A percentile compares a stretch with the other conserved stretches of the same genome.
Conservation (phyloP, 2,329 filamentous ascomycete species). For the Fusarium sp. region DNA sequence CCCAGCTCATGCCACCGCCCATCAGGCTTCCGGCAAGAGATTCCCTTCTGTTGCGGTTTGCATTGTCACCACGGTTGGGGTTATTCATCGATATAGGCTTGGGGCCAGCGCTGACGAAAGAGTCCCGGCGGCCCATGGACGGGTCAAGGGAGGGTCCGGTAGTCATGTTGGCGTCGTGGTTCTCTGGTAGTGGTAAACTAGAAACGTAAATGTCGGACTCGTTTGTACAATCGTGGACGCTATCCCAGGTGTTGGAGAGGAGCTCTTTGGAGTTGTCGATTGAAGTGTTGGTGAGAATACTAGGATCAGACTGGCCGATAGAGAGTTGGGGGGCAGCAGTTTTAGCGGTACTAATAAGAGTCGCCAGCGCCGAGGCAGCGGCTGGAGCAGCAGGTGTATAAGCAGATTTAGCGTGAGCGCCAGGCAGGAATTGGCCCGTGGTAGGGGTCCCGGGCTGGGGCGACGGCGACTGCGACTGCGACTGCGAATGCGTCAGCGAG, state of each 20-base stretch:
- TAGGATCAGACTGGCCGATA: conserved; percentile 34
- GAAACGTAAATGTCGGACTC: background rate
- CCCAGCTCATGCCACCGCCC: conserved; percentile 95
- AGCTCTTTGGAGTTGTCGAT: conserved; percentile 18
- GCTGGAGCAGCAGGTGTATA: conserved; percentile 45
- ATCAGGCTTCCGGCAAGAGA: conserved; percentile 74
- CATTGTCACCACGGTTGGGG: conserved; percentile 68
- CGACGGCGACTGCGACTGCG: conserved; percentile 55
- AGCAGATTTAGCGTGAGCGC: conserved; percentile 48
- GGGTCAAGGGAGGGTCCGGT: conserved; percentile 70
- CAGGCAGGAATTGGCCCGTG: conserved; percentile 47
- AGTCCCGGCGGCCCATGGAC: conserved; percentile 71
- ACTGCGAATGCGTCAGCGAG: conserved; percentile 51
- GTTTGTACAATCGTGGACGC: background rate
- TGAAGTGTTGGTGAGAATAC: conserved; percentile 52
- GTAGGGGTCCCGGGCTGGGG: conserved; percentile 54
- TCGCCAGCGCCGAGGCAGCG: conserved; percentile 43
- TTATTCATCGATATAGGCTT: conserved; percentile 77
- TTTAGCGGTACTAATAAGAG: conserved; percentile 44
- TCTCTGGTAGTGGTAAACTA: conserved; percentile 16
- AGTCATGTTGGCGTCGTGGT: conserved; percentile 65
- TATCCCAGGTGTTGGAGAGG: background rate
- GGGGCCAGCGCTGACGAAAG: conserved; percentile 73
- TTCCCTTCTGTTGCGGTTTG: conserved; percentile 70
- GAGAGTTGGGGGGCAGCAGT: conserved; percentile 43